Base-by-base conservation (phyloP, 2,329 filamentous ascomycete genomes). In the Sodiomyces alkalinus region DNA sequence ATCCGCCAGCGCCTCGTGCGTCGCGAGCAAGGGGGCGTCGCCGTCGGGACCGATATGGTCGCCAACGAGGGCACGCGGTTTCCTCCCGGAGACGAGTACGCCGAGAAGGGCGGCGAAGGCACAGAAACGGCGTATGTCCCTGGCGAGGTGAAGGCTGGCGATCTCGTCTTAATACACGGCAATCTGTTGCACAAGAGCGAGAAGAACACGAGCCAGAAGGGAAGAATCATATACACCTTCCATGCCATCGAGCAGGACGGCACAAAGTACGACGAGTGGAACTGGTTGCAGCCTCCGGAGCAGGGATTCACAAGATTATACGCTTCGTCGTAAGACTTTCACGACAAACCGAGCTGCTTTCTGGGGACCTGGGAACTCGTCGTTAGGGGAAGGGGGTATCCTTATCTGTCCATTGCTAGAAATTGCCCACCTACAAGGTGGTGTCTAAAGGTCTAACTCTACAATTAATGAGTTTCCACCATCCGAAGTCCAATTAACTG, bases 111-210 rank as follows among this genome's bases (percentile, higher is more conserved):
- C 8, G 42, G 48, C 10, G 52, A 50, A 3, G 43, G 43, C 7
- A 51, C 48, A 26, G 58, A 62, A 13, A 64, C 66, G 33, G 63
- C 71, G 36, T 90, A 92, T 52, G 74, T 79, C 29, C 57, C 85
- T 27, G 79, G 80, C 4, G 81, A 93, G 59, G 83, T 96, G 30
- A 87, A 86, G 58, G 85, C 86, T 0, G 90, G 90, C 0, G 80
- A 80, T 26, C 52, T 98, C 51, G 85, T 96, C 26, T 56, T 98
- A 36, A 96, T 98, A 39, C 87, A 98, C 57, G 90, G 90, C 2
- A 96, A 96, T 52, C 56, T 94, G 42, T 50, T 96, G 57, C 90
- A 98, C 55, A 92, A 92, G 70, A 94, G 86, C 49, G 85, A 93
- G 68, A 81, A 69, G 63, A 98, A 98, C 49, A 66, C 70, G 31